Base-by-base conservation (phyloP, 1,284 basidiomycete species). In the Austropuccinia psidii region DNA sequence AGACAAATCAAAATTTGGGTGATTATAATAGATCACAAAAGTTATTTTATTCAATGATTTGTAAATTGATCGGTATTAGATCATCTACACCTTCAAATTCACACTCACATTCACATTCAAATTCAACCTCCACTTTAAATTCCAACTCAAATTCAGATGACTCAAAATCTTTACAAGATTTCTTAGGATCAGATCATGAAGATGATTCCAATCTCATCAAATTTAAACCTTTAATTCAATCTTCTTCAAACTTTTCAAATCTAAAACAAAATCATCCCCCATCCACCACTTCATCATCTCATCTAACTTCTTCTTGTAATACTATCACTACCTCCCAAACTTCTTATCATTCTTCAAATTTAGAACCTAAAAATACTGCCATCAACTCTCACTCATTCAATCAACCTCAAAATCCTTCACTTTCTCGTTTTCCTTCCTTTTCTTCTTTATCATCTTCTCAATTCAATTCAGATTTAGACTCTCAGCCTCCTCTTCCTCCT, bases 41-140 rank as follows among this genome's bases (percentile, higher is more conserved):
- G 21, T 43, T 60, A 17, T 15, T 61, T 43, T 41, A 70, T 35
- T 49, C 52, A 19, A 57, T 69, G 66, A 58, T 58, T n/a, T 69
- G 55, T 43, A 58, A 55, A 31, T 29, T 70, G 41, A 60, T 55
- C 15, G 55, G 67, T 31, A n/a, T 60, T 70, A 24, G 54, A 54
- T n/a, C 43, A 37, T 45, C 31, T 45, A 4, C 49, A 37, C n/a
- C n/a, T n/a, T n/a, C n/a, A n/a, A n/a, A n/a, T n/a, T n/a, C n/a
- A n/a, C n/a, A n/a, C n/a, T n/a, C n/a, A n/a, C n/a, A n/a, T n/a
- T n/a, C n/a, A n/a, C n/a, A n/a, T n/a, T n/a, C n/a, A n/a, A n/a
- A n/a, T n/a, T n/a, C n/a, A n/a, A n/a, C n/a, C n/a, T n/a, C n/a
- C n/a, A n/a, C n/a, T n/a, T n/a, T n/a, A n/a, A n/a, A n/a, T n/a